These are phyloP conservation scores for Monosporascus sp. DNA, from an alignment of 2,329 filamentous ascomycete genomes.

Conservation along the genomic window DNA sequence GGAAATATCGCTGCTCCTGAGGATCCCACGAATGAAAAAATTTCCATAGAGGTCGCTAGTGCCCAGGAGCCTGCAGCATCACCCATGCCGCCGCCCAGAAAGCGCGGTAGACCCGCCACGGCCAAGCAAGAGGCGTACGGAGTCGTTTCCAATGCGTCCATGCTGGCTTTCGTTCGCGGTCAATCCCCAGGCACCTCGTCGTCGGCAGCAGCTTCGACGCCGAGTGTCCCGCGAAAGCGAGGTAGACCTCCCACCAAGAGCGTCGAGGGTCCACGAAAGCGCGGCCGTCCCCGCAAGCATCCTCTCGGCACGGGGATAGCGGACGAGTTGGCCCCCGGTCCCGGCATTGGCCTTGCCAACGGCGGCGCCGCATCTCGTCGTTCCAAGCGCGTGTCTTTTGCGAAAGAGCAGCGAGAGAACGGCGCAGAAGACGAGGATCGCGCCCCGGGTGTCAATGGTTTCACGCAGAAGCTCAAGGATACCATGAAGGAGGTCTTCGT, in stretches of 20 bases:
- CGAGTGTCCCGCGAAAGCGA: not conserved
- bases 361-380: not conserved
- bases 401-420: not conserved
- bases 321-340: not conserved
- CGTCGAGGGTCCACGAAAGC: not conserved
- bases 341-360: not conserved
- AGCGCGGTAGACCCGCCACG: not conserved
- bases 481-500: constrained; percentile 2
- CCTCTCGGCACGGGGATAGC: not conserved
- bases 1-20: too few relatives aligned
- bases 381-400: not conserved
- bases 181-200: not conserved
- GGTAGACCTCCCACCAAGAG: not conserved
- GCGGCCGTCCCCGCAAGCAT: not conserved
- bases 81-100: not conserved
- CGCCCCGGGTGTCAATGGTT: not conserved
- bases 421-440: not conserved
- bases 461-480: not conserved
- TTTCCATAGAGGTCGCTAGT: not conserved
- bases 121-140: not conserved
- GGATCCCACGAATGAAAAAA: too few relatives aligned
- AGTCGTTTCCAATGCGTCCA: not conserved
- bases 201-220: not conserved
- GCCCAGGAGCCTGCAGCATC: not conserved
- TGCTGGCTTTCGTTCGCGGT: not conserved